phyloP scores from a whole-genome alignment of 169 alveolate species.

The Perkinsus olseni region DNA sequence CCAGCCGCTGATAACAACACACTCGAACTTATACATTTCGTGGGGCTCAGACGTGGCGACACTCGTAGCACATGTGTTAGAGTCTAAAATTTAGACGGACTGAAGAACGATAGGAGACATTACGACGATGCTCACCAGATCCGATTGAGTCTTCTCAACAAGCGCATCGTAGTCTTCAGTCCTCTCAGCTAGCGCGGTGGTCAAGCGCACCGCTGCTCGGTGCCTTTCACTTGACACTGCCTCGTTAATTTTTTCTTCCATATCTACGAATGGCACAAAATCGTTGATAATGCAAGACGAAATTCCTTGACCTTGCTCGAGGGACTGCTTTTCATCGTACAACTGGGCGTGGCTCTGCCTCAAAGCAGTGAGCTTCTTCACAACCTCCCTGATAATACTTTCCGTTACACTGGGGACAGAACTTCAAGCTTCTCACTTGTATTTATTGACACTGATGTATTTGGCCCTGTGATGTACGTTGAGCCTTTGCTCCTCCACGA shows the following conservation, averaged over 20 bases:
- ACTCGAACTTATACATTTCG: too few species aligned
- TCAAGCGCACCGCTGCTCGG: neutral
- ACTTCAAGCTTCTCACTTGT: neutral
- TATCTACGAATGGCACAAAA: neutral
- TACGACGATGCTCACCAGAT: neutral
- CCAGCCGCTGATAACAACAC: neutral
- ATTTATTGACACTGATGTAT: neutral
- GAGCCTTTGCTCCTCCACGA: neutral
- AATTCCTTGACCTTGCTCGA: neutral
- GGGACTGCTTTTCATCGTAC: neutral
- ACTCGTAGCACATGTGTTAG: too few species aligned
- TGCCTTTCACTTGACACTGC: neutral
- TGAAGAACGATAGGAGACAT: too few species aligned
- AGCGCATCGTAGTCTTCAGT: neutral
- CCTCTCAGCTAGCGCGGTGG: neutral
- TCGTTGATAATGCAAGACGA: neutral
- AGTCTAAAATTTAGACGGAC: too few species aligned
- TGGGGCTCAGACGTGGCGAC: too few species aligned
- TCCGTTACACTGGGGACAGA: neutral
- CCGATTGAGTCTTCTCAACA: neutral
- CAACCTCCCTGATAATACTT: neutral
- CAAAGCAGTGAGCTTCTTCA: neutral
- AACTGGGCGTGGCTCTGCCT: neutral
- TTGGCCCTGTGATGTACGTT: neutral
- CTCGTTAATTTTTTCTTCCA: neutral